A percentile compares a stretch with the other conserved stretches of the same genome.
Conservation (phyloP, 257 asterid genomes). For the Gynochthodes officinalis region DNA sequence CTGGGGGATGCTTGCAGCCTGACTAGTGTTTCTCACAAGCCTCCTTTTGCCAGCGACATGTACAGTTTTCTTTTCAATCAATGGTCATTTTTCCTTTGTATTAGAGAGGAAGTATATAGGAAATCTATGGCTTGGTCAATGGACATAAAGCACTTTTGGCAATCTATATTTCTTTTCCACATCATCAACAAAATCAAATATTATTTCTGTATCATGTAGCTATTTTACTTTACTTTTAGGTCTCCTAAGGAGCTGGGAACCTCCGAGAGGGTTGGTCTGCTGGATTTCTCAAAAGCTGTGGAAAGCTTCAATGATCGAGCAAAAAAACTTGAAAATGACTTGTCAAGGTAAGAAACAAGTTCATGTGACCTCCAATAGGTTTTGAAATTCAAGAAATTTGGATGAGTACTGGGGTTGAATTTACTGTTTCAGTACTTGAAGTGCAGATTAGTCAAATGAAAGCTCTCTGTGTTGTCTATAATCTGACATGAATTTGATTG, state of each 20-base stretch:
- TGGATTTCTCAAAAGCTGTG: conserved; percentile 36
- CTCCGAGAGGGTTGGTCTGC: conserved; percentile 28
- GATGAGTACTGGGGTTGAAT: neutral
- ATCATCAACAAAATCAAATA: neutral
- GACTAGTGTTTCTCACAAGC: conserved; percentile 21
- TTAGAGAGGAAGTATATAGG: neutral
- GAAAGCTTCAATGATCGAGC: conserved; percentile 43
- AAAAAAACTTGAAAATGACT: conserved; percentile 47
- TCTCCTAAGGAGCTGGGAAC: conserved; percentile 33
- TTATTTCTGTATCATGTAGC: neutral
- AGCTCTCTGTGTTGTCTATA: neutral
- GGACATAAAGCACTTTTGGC: too few species aligned
- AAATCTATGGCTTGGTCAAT: neutral
- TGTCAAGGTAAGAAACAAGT: conserved; percentile 39
- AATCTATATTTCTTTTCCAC: neutral
- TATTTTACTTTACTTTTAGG: conserved; percentile 32
- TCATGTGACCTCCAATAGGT: too few species aligned
- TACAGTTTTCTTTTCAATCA: conserved; percentile 25
- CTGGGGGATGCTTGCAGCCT: conserved; percentile 72
- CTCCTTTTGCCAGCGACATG: conserved; percentile 33
- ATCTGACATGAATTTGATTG: conserved; percentile 20
- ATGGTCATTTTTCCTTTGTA: conserved; percentile 2
- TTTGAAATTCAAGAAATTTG: conserved; percentile 1
- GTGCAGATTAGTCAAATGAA: neutral
- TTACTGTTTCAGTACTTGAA: neutral